Base-by-base conservation (phyloP, 2,329 filamentous ascomycete genomes). In the Clonostachys rosea region DNA sequence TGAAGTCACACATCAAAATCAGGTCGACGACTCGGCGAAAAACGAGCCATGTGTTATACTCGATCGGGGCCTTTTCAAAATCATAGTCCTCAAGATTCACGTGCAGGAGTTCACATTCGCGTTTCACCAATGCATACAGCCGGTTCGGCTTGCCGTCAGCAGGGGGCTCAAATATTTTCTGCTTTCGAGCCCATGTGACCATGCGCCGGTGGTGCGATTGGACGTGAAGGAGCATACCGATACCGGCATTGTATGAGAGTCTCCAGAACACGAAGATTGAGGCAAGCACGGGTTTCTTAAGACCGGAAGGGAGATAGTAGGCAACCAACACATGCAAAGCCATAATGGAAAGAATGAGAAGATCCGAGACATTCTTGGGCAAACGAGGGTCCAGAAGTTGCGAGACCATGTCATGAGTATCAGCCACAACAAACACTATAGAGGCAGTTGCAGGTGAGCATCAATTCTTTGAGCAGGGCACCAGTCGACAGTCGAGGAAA, bases 21-120 rank as follows among this genome's bases (percentile, higher is more conserved):
- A 99, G 73, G 71, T 99, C 94, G 62, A 97, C 94, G 34, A 97
- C 81, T 58, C 94, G 86, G 56, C 94, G 86, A 73, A 99, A 99
- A 56, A 96, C 83, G 48, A 99, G 80, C 94, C 94, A 99, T 40
- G 94, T 96, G 72, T 99, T 99, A 79, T 97, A 99, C 78, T 99
- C 94, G 65, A 97, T 76, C 14, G 94, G 94, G 1, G 92, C 92
- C 57, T 88, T 81, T 58, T 95, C 91, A 62, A 99, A 96, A 53
- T 85, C 84, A 73, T 97, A 99, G 71, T 99, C 91, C 59, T 87
- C 79, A 5, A 89, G 86, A 52, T 99, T 95, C 71, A 99, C 97
- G 24, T 30, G 24, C 9, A 30, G 24, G 58, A 89, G 87, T 70
- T 97, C 91, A 66, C 96, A 79, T 68, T 99, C 94, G 50, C 78